Conservation (phyloP, 345 rosid genomes). For the Eutrema heterophyllum region DNA sequence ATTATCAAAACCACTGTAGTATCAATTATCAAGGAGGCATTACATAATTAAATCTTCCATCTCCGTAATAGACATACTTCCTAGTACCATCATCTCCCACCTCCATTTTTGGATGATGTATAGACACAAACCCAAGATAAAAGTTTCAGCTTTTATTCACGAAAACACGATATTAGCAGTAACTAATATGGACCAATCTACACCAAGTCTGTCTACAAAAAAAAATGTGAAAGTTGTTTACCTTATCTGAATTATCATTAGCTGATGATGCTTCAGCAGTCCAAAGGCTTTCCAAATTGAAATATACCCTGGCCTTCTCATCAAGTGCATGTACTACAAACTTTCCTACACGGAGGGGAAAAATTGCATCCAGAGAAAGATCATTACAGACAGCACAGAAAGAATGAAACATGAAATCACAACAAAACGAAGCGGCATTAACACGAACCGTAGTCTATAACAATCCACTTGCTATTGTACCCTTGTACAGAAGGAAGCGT, state of each 20-base stretch:
- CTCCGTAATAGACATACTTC: background rate
- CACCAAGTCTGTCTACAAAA: background rate
- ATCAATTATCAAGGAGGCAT: background rate
- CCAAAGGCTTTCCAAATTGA: slow-evolving; percentile 75
- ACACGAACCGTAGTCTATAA: slow-evolving; percentile 64
- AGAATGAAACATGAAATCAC: background rate
- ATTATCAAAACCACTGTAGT: background rate
- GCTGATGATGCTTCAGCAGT: slow-evolving; percentile 22
- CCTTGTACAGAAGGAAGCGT: slow-evolving; percentile 69
- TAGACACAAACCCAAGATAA: background rate
- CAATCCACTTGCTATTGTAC: slow-evolving; percentile 79
- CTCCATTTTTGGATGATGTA: background rate
- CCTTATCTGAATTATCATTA: slow-evolving; percentile 45
- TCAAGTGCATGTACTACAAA: slow-evolving; percentile 88
- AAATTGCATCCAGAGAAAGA: background rate
- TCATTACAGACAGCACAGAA: background rate
- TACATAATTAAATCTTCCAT: background rate
- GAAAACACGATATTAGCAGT: background rate
- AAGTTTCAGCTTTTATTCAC: background rate
- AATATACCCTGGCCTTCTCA: slow-evolving; percentile 86
- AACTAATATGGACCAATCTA: background rate
- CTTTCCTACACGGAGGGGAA: slow-evolving; percentile 41
- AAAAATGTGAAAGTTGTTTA: slow-evolving; percentile 1
- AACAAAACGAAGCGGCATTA: background rate
- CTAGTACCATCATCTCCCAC: background rate